These are phyloP conservation scores for Nicotiana knightiana DNA, from an alignment of 257 asterid species.

Conservation along the genomic window DNA sequence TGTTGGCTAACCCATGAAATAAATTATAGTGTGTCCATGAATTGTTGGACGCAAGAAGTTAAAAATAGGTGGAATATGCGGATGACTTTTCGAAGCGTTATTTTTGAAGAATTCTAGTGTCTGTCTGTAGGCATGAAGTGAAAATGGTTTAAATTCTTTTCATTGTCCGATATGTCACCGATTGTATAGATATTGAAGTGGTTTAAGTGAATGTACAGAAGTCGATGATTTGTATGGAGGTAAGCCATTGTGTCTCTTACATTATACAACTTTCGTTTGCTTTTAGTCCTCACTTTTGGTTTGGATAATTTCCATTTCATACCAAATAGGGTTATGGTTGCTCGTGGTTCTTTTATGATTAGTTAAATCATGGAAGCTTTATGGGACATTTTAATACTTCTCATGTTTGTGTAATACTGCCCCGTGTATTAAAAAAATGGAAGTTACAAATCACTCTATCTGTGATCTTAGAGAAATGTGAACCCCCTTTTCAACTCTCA, in stretches of 20 bases:
- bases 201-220: neutral
- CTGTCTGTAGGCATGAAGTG: neutral
- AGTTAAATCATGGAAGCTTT: neutral
- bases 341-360: neutral
- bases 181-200: constrained; percentile 1
- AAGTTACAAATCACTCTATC: neutral
- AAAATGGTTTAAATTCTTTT: neutral
- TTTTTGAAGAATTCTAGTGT: neutral
- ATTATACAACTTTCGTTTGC: neutral
- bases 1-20: neutral
- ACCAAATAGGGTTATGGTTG: neutral
- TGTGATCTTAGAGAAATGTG: neutral
- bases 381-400: neutral
- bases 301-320: neutral
- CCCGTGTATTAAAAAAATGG: neutral
- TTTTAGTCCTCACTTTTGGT: neutral
- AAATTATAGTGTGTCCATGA: neutral
- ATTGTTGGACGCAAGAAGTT: neutral
- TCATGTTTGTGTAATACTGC: neutral
- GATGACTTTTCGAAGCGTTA: neutral
- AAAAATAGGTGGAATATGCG: neutral
- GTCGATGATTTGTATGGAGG: neutral
- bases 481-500: neutral
- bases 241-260: neutral
- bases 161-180: neutral